These are phyloP conservation scores for Amphichorda felina DNA, from an alignment of 2,329 filamentous ascomycete genomes.

Conservation along the genomic window DNA sequence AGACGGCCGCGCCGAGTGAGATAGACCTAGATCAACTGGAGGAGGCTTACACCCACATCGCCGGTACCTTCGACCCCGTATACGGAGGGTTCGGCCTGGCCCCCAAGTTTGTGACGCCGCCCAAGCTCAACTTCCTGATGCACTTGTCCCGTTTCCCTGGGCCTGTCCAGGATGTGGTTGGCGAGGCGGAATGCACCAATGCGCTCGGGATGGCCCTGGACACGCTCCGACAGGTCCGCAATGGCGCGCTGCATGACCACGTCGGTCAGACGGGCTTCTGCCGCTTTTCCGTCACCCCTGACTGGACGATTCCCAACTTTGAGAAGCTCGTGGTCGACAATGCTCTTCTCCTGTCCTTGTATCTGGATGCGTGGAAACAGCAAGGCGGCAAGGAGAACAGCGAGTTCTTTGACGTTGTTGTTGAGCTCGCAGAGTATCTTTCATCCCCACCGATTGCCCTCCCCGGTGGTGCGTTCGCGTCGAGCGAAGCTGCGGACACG, in stretches of 20 bases:
- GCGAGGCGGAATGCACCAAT: conserved; percentile 60
- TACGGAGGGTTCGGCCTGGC: conserved; percentile 71
- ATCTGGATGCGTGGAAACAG: conserved; percentile 73
- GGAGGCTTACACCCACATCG: conserved; percentile 75
- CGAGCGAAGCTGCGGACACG: conserved; percentile 86
- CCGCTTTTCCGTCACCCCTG: conserved; percentile 77
- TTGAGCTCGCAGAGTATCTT: conserved; percentile 81
- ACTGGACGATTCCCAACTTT: conserved; percentile 93
- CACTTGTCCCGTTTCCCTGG: conserved; percentile 59
- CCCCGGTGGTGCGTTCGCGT: conserved; percentile 64
- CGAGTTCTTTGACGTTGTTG: conserved; percentile 66
- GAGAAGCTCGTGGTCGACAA: conserved; percentile 97
- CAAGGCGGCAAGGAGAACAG: conserved; percentile 37
- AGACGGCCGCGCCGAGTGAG: conserved; percentile 38
- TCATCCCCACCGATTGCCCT: conserved; percentile 58
- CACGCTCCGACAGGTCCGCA: conserved; percentile 63
- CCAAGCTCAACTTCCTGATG: conserved; percentile 74
- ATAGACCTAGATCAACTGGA: conserved; percentile 86
- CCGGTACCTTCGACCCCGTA: conserved; percentile 63
- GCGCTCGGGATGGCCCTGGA: conserved; percentile 70
- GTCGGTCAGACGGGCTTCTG: conserved; percentile 41
- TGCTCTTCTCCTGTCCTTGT: conserved; percentile 70
- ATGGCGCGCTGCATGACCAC: conserved; percentile 43
- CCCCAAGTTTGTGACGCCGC: conserved; percentile 84
- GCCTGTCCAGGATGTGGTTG: conserved; percentile 78